phyloP scores from a whole-genome alignment of 2,329 filamentous ascomycete species.

The Exophiala mesophila region DNA sequence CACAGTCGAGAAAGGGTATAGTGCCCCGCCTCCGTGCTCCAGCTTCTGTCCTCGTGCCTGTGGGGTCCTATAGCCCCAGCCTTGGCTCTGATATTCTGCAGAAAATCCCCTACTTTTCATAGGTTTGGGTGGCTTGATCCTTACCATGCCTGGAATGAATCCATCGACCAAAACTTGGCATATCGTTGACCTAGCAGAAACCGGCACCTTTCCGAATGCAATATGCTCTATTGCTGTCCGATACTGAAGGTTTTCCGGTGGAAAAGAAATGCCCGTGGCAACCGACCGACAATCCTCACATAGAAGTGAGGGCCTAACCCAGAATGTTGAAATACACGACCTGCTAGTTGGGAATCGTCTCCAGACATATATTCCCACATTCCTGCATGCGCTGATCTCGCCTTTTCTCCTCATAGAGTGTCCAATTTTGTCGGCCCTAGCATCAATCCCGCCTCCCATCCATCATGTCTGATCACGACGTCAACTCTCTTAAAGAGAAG shows the following conservation, averaged over 20 bases:
- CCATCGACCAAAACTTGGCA: not conserved
- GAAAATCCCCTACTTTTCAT: too few relatives aligned
- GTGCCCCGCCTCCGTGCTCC: slow-evolving; percentile 2
- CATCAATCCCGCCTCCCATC: not conserved
- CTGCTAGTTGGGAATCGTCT: too few relatives aligned
- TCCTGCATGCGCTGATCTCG: not conserved
- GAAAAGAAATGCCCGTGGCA: not conserved
- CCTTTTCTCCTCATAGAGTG: not conserved
- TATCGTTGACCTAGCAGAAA: too few relatives aligned
- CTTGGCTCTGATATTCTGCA: not conserved
- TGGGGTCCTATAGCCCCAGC: not conserved
- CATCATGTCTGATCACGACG: not conserved
- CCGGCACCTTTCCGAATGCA: too few relatives aligned
- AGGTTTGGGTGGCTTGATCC: too few relatives aligned
- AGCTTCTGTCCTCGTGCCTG: slow-evolving; percentile 3
- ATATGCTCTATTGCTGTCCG: too few relatives aligned
- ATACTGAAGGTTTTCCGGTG: not conserved
- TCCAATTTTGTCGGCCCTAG: not conserved
- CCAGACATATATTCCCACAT: not conserved
- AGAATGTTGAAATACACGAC: too few relatives aligned
- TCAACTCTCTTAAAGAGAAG: not conserved
- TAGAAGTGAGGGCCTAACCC: too few relatives aligned
- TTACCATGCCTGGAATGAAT: too few relatives aligned
- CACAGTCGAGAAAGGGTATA: slow-evolving; percentile 1
- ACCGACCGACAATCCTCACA: not conserved